phyloP scores from a whole-genome alignment of 805 yeast species.

The Lachancea fermentati region DNA sequence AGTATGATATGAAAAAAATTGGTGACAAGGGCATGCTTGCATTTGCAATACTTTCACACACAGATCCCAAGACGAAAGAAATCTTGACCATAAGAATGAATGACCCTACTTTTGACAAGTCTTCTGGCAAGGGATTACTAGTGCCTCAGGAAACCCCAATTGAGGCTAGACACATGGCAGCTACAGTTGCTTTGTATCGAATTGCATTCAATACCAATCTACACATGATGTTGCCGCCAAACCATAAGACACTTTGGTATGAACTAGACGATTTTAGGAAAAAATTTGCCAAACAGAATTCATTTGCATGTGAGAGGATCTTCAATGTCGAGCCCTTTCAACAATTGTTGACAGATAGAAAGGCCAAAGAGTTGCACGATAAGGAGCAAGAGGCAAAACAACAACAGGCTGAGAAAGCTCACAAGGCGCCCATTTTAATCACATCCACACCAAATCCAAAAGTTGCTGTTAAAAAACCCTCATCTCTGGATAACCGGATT shows the following conservation, averaged over 20 bases:
- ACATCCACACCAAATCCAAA: constrained; percentile 21
- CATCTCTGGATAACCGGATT: constrained; percentile 6
- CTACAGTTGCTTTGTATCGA: constrained; percentile 80
- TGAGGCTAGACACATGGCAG: constrained; percentile 87
- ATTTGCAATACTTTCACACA: constrained; percentile 57
- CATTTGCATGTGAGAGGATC: constrained; percentile 41
- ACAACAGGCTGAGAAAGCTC: constrained; percentile 47
- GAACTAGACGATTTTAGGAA: constrained; percentile 60
- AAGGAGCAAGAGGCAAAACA: constrained; percentile 43
- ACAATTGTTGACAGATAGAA: constrained; percentile 54
- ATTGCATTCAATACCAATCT: constrained; percentile 75
- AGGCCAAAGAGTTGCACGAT: constrained; percentile 36
- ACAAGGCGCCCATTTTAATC: constrained; percentile 43
- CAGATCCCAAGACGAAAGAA: constrained; percentile 78
- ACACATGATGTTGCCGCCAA: constrained; percentile 81
- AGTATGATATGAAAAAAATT: constrained; percentile 58
- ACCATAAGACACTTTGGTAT: constrained; percentile 75
- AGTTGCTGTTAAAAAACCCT: constrained; percentile 12
- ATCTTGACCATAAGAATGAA: constrained; percentile 49
- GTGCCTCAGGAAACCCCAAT: constrained; percentile 72
- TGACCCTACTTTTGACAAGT: constrained; percentile 37
- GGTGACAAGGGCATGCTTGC: constrained; percentile 57
- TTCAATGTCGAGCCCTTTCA: constrained; percentile 76
- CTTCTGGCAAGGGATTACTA: constrained; percentile 45
- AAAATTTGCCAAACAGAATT: constrained; percentile 40